These are phyloP conservation scores for Piloderma croceum DNA, from an alignment of 768 basidiomycete genomes.

Conservation along the genomic window DNA sequence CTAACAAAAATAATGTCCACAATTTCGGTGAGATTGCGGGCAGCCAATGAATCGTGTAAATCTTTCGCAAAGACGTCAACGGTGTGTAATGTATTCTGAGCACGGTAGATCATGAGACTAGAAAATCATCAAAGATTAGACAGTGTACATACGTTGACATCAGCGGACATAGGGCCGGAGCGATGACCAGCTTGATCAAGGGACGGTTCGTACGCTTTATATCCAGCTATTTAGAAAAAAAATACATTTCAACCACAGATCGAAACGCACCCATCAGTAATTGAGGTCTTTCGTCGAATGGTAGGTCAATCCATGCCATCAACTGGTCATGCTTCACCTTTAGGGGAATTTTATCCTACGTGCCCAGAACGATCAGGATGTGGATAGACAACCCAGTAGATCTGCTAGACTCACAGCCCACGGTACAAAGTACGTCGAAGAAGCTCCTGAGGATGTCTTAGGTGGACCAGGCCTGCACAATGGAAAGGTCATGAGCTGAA, in stretches of 20 bases:
- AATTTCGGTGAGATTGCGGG: conserved; percentile 74
- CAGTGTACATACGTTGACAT: conserved; percentile 56
- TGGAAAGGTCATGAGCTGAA: background rate
- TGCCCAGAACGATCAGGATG: background rate
- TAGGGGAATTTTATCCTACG: conserved; percentile 55
- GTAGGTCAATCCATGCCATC: conserved; percentile 77
- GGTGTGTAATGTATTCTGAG: conserved; percentile 53
- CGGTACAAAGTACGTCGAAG: conserved; percentile 72
- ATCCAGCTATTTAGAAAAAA: conserved; percentile 1
- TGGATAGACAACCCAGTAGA: background rate
- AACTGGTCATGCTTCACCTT: conserved; percentile 72
- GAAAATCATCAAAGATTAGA: conserved; percentile 3
- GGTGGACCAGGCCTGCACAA: conserved; percentile 75
- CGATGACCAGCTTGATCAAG: conserved; percentile 81
- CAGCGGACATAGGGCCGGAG: conserved; percentile 60
- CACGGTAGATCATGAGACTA: background rate
- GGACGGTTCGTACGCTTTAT: conserved; percentile 73
- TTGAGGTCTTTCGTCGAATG: conserved; percentile 64
- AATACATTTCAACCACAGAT: conserved; percentile 5
- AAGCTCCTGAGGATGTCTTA: conserved; percentile 54
- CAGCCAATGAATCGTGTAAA: conserved; percentile 55
- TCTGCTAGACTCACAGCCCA: conserved; percentile 49
- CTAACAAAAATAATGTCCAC: conserved; percentile 88
- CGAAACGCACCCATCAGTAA: conserved; percentile 58
- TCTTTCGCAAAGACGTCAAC: conserved; percentile 74